Base-by-base conservation (phyloP, 1,284 basidiomycete genomes). In the Ustilago shanxiensis region DNA sequence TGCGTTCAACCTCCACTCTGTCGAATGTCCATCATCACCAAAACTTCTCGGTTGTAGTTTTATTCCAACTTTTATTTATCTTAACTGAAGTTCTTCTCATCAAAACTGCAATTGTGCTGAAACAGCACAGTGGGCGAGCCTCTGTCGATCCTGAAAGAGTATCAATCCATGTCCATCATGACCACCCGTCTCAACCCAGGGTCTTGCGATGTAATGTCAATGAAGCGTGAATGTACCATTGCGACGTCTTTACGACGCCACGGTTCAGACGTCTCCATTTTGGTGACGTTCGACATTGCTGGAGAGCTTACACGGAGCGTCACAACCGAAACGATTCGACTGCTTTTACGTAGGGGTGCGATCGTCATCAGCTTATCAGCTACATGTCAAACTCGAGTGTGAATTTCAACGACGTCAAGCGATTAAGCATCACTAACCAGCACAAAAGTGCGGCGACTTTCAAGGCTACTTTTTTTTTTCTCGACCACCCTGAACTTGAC, bases 1-100 rank as follows among this genome's bases (percentile, higher is more conserved):
- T 50, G 50, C 51, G 41, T 50, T 35, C 24, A 29, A 35, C 29
- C 22, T 41, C 41, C 47, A 49, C 47, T 49, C 47, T 33, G 16
- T 52, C 50, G 50, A 22, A 28, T 52, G 31, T 52, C 49, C 50
- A 31, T 22, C 28, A 26, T 52, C 29, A 16, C 50, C 29, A 33
- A 6, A 52, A 18, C 26, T 41, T 51, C 18, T 51, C 13, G 24
- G 3, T 26, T 37, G 20, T 16, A 22, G 6, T 37, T 3, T n/a
- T 28, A 20, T 16, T 16, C 7, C 10, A 20, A 44, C 20, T 20
- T 44, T 44, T 44, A 6, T 8, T n/a, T 44, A 20, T 8, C 20
- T 7, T 16, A n/a, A n/a, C n/a, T n/a, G n/a, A n/a, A n/a, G n/a
- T n/a, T n/a, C n/a, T n/a, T n/a, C n/a, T n/a, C n/a, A n/a, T n/a